These are phyloP conservation scores for Henckelia pumila DNA, from an alignment of 257 asterid species.

Conservation along the genomic window DNA sequence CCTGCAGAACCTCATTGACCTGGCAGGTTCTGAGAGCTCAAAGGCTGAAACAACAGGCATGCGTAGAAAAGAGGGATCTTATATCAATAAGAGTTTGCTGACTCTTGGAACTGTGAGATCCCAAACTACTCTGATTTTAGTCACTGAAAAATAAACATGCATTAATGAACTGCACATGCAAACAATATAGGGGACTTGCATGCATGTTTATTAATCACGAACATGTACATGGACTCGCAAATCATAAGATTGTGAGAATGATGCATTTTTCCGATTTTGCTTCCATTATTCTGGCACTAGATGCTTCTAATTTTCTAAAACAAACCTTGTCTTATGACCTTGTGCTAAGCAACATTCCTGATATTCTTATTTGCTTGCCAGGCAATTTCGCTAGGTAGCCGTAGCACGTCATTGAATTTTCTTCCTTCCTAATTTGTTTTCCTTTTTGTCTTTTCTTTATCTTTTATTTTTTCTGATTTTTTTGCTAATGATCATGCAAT, in stretches of 20 bases:
- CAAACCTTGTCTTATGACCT: conserved; percentile 5
- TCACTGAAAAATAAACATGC: conserved; percentile 20
- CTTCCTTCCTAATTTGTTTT: conserved; percentile 13
- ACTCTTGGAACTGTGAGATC: conserved; percentile 99
- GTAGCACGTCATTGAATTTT: conserved; percentile 14
- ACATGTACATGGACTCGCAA: background rate
- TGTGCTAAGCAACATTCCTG: conserved; percentile 8
- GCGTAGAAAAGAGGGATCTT: conserved; percentile 96
- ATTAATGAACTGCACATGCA: conserved; percentile 12
- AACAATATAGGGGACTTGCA: conserved; percentile 1
- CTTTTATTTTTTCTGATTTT: background rate
- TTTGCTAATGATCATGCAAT: conserved; percentile 31
- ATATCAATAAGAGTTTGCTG: conserved; percentile 93
- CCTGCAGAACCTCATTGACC: conserved; percentile 96
- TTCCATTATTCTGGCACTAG: conserved; percentile 1
- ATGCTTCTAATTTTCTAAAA: conserved; percentile 7
- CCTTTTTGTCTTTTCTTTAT: no score
- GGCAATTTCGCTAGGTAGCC: conserved; percentile 14
- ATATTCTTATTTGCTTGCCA: conserved; percentile 13
- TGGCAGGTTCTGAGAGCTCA: conserved; percentile 99
- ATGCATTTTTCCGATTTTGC: conserved; percentile 2
- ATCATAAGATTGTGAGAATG: background rate
- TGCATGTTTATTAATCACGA: conserved; percentile 12
- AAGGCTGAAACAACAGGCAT: conserved; percentile 88
- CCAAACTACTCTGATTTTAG: conserved; percentile 34